These are phyloP conservation scores for Fusarium tanahbumbuense DNA, from an alignment of 2,329 filamentous ascomycete species.

Conservation along the genomic window DNA sequence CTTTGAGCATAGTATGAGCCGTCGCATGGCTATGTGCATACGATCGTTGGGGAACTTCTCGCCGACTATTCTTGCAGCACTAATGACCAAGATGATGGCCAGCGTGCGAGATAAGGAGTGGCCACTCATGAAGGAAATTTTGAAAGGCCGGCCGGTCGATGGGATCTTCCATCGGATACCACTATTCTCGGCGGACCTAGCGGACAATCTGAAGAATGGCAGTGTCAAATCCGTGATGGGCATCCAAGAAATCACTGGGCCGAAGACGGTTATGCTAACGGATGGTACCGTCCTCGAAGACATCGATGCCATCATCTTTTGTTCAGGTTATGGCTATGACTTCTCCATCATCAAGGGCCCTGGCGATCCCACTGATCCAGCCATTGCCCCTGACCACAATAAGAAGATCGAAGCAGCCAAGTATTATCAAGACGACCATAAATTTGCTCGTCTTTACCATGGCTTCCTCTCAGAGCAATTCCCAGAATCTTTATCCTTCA, in stretches of 20 bases:
- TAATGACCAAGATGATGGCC: slow-evolving; percentile 38
- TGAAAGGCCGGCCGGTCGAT: slow-evolving; percentile 27
- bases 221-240: slow-evolving; percentile 44
- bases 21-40: slow-evolving; percentile 42
- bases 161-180: slow-evolving; percentile 44
- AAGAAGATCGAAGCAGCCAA: slow-evolving; percentile 38
- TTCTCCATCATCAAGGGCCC: slow-evolving; percentile 46
- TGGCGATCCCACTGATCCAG: slow-evolving; percentile 45
- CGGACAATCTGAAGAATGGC: slow-evolving; percentile 45
- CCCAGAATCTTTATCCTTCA: slow-evolving; percentile 48
- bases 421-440: slow-evolving; percentile 36
- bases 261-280: slow-evolving; percentile 45
- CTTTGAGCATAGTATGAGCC: slow-evolving; percentile 50
- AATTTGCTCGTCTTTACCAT: slow-evolving; percentile 48
- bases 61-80: slow-evolving; percentile 16
- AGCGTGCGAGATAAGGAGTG: slow-evolving; percentile 36
- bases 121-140: slow-evolving; percentile 32
- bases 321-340: slow-evolving; percentile 49
- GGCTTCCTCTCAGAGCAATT: slow-evolving; percentile 50
- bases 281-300: slow-evolving; percentile 49
- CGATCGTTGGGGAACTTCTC: slow-evolving; percentile 24
- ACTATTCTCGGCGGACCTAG: slow-evolving; percentile 47
- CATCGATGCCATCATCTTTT: slow-evolving; percentile 50
- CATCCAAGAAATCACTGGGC: slow-evolving; percentile 47
- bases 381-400: slow-evolving; percentile 44